Base-by-base conservation (phyloP, 2,329 filamentous ascomycete species). In the Fusarium pininemorale region DNA sequence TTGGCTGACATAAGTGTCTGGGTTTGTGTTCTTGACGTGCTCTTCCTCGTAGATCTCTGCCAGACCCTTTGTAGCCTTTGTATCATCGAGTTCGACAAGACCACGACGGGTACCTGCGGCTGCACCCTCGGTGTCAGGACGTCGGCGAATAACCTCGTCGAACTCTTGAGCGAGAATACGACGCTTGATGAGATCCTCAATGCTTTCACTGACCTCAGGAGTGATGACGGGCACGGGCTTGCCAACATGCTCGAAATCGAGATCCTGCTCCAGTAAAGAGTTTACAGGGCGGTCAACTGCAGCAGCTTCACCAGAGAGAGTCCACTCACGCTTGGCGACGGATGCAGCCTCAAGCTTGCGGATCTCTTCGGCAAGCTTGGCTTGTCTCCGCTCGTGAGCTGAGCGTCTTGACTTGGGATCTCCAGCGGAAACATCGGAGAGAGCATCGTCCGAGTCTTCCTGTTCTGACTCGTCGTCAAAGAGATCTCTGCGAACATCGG, bases 161-260 rank as follows among this genome's bases (percentile, higher is more conserved):
- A 99, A 98, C 77, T 98, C 93, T 73, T 92, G 91, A 2, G 93
- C 91, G 20, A 98, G 85, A 76, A 99, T 98, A 56, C 96, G 93
- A 44, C 94, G 91, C 84, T 98, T 98, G 85, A 99, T 95, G 67
- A 99, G 89, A 39, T 94, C 92, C 83, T 99, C 96, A 65, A 99
- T 97, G 77, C 92, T 91, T 82, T 98, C 95, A 61, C 91, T 97
- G 45, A 97, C 88, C 82, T 98, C 95, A 47, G 94, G 92, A 0
- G 96, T 98, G 81, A 98, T 95, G 69, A 98, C 93, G 4, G 96
- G 94, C 2, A 98, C 93, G 1, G 96, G 96, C 82, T 98, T 99
- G 79, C 96, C 96, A 28, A 94, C 91, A 78, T 97, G 91, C 84
- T 99, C 96, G 80, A 98, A 99, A 75, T 98, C 96, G 32, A 99